A percentile compares a stretch with the other conserved stretches of the same genome.
Evolutionary conservation across 225 moss, liverwort and hornwort genomes (phyloP).

Genomic region (Ulota crispa): DNA sequence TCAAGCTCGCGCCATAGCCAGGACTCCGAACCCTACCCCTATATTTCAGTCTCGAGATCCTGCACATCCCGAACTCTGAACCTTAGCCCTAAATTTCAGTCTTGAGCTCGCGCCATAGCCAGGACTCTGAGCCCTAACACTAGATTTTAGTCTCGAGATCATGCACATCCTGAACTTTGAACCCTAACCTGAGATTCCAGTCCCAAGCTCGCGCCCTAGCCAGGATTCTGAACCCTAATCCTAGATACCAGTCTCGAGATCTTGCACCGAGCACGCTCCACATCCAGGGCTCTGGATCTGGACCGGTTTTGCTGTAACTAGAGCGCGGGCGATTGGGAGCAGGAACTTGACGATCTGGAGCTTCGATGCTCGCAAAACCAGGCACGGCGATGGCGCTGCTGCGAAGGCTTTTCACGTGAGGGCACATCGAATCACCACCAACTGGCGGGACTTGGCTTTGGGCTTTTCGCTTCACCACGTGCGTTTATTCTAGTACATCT

Average conservation of each 20-base stretch:
- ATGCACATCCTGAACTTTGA: not conserved
- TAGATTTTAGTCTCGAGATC: not conserved
- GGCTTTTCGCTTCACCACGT: too few species aligned
- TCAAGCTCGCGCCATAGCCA: not conserved
- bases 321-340: too few species aligned
- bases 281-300: not conserved
- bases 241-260: too few species aligned
- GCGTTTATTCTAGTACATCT: not conserved
- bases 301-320: not conserved
- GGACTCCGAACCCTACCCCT: not conserved
- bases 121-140: not conserved
- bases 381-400: conserved; percentile 29
- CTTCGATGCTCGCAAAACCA: conserved; percentile 10
- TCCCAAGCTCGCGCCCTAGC: not conserved
- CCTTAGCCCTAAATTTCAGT: too few species aligned
- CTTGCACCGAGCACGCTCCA: not conserved
- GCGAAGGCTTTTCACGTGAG: conserved; percentile 17
- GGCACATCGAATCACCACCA: conserved; percentile 16
- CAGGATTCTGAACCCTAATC: not conserved
- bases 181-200: too few species aligned
- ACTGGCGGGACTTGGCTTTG: conserved; percentile 20
- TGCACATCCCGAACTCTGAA: not conserved
- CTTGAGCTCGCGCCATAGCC: not conserved
- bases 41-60: not conserved
- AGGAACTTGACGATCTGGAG: not conserved